phyloP scores from a whole-genome alignment of 768 basidiomycete species.

The Naganishia friedmannii region DNA sequence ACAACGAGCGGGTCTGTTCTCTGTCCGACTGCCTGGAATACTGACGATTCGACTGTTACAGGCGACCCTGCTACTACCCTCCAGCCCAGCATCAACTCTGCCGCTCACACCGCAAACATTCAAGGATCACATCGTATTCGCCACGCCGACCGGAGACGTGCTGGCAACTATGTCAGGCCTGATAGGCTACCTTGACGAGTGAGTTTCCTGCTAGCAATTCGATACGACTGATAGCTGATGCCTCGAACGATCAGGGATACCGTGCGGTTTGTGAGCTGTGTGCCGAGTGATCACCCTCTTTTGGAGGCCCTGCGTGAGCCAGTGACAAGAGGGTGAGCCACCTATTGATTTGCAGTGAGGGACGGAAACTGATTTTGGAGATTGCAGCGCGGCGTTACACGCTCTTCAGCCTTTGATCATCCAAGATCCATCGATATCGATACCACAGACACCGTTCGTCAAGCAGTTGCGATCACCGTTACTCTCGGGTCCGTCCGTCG shows the following conservation, averaged over 20 bases:
- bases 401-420: conserved; percentile 47
- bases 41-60: conserved; percentile 44
- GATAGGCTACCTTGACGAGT: conserved; percentile 68
- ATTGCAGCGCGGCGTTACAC: conserved; percentile 34
- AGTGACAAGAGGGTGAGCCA: conserved; percentile 29
- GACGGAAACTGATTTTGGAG: too few species aligned
- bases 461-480: neutral
- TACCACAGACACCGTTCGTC: conserved; percentile 55
- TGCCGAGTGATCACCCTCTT: conserved; percentile 22
- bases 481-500: conserved; percentile 22
- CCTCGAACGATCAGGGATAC: neutral
- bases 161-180: conserved; percentile 80
- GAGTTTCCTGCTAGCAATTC: conserved; percentile 39
- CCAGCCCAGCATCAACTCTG: conserved; percentile 59
- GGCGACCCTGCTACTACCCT: conserved; percentile 77
- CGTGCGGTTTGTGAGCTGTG: neutral
- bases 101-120: conserved; percentile 70
- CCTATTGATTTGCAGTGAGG: neutral
- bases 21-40: too few species aligned
- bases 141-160: conserved; percentile 57
- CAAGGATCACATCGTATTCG: conserved; percentile 75
- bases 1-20: too few species aligned
- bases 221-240: neutral
- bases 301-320: conserved; percentile 40
- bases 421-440: conserved; percentile 38